phyloP scores from a whole-genome alignment of 2,329 filamentous ascomycete genomes.

The Incumbomyces delicatus region DNA sequence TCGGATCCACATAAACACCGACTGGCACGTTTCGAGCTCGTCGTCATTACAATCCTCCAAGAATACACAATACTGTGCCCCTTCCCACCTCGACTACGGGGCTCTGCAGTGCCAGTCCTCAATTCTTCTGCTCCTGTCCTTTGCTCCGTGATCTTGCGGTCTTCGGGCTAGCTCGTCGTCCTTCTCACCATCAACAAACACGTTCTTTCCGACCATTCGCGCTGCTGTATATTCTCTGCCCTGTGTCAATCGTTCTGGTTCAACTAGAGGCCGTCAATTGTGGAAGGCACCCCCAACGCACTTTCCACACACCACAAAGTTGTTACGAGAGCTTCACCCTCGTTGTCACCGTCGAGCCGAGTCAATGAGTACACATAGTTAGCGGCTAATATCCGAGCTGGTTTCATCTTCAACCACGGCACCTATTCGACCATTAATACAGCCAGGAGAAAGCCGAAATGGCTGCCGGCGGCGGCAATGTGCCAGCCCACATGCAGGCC shows the following conservation, averaged over 20 bases:
- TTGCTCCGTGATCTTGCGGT: not conserved
- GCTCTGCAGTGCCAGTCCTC: not conserved
- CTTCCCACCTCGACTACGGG: conserved; percentile 3
- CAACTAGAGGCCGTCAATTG: not conserved
- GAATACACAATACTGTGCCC: conserved; percentile 4
- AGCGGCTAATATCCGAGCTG: too few species aligned
- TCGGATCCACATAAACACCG: conserved; percentile 2
- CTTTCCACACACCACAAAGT: not conserved
- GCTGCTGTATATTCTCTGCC: not conserved
- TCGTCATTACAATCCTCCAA: conserved; percentile 4
- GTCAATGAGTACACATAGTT: not conserved
- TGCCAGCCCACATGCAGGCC: conserved; percentile 61
- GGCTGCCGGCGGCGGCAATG: conserved; percentile 33
- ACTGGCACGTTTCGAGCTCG: not conserved
- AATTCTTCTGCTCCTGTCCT: not conserved
- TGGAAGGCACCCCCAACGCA: not conserved
- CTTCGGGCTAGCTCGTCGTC: not conserved
- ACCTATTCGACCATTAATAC: too few species aligned
- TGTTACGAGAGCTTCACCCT: not conserved
- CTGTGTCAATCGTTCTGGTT: conserved; percentile 1
- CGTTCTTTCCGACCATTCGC: not conserved
- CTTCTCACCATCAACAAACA: not conserved
- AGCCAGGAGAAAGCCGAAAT: conserved; percentile 22
- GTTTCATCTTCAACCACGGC: too few species aligned
- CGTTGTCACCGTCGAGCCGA: not conserved